These are phyloP conservation scores for Chenopodium quinoa DNA, from an alignment of 148 eudicot species.

Conservation along the genomic window DNA sequence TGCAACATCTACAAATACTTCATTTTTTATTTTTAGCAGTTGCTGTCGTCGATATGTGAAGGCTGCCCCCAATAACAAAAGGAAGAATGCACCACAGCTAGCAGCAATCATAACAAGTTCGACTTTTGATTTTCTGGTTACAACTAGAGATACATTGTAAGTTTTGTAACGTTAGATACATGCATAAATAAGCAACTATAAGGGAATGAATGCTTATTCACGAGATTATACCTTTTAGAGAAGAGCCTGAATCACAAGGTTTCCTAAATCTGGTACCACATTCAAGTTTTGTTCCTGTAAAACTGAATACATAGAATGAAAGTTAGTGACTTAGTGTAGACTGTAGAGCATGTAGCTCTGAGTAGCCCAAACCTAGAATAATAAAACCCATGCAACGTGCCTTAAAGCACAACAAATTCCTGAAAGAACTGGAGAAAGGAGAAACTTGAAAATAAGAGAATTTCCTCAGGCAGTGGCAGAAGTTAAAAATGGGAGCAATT, in stretches of 20 bases:
- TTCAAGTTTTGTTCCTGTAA: slow-evolving; percentile 67
- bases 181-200: not conserved
- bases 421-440: not conserved
- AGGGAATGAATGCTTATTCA: not conserved
- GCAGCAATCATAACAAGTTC: slow-evolving; percentile 50
- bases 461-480: not conserved
- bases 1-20: slow-evolving; percentile 69
- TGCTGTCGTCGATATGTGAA: slow-evolving; percentile 44
- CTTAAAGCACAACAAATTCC: not conserved
- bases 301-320: slow-evolving; percentile 43
- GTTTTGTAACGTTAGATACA: slow-evolving; percentile 11
- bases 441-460: not conserved
- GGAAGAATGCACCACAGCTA: slow-evolving; percentile 59
- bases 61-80: slow-evolving; percentile 59
- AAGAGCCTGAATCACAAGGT: slow-evolving; percentile 69
- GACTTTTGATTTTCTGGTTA: slow-evolving; percentile 53
- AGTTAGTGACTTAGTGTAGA: not conserved
- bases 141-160: slow-evolving; percentile 33
- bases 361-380: not conserved
- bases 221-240: slow-evolving; percentile 43
- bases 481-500: not conserved
- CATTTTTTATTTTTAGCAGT: slow-evolving; percentile 38
- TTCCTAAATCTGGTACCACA: slow-evolving; percentile 64
- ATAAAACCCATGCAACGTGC: not conserved
- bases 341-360: not conserved